Evolutionary conservation across 257 asterid genomes (phyloP).

Genomic region (Fraxinus americana): DNA sequence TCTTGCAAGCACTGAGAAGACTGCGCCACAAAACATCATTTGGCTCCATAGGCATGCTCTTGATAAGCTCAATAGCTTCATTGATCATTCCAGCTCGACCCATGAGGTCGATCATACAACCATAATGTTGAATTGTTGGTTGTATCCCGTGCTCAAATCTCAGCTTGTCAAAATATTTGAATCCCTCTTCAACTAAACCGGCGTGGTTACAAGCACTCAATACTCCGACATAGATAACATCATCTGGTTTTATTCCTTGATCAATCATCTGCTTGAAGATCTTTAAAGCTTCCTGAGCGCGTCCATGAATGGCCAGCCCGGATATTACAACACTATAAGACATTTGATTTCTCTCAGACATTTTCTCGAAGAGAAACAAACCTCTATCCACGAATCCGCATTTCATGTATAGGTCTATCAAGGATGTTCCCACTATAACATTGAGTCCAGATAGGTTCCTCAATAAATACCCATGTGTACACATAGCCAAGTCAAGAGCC

Average conservation of each 20-base stretch:
- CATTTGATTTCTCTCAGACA: constrained; percentile 48
- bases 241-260: constrained; percentile 62
- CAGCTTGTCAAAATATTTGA: constrained; percentile 52
- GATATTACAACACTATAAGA: constrained; percentile 70
- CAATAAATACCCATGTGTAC: constrained; percentile 56
- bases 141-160: constrained; percentile 43
- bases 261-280: constrained; percentile 58
- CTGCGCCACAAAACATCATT: constrained; percentile 76
- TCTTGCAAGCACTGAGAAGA: constrained; percentile 64
- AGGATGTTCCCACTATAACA: constrained; percentile 61
- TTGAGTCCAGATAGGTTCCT: constrained; percentile 68
- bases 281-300: constrained; percentile 54
- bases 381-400: constrained; percentile 71
- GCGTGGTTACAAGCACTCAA: constrained; percentile 71
- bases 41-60: constrained; percentile 64
- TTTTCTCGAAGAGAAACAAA: constrained; percentile 48
- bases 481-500: constrained; percentile 56
- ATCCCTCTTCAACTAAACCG: constrained; percentile 62
- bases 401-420: constrained; percentile 66
- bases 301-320: constrained; percentile 68
- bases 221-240: constrained; percentile 65
- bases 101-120: constrained; percentile 79
- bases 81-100: constrained; percentile 59
- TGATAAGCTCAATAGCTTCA: constrained; percentile 59
- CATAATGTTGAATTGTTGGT: constrained; percentile 76